Evolutionary conservation across 495 filamentous ascomycete genomes (phyloP).

Genomic region (Chaetomium fimeti): DNA sequence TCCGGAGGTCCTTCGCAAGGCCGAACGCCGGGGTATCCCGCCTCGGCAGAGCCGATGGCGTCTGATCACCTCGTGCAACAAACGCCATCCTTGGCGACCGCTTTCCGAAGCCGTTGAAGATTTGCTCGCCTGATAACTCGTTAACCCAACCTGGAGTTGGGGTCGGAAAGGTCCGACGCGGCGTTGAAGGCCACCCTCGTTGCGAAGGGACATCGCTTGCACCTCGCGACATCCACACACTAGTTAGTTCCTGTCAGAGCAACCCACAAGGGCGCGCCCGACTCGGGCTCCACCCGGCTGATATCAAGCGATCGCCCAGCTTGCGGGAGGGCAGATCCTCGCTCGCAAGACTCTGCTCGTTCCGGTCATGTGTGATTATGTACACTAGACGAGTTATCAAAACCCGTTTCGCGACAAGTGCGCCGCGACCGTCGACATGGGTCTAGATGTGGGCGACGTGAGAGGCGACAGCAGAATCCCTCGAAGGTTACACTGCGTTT

Average conservation of each 20-base stretch:
- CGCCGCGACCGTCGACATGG: neutral
- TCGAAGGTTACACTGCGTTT: constrained; percentile 11
- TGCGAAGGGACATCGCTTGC: no score
- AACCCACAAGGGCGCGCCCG: no score
- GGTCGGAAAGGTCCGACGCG: neutral
- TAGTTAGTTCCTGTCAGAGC: no score
- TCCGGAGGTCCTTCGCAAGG: neutral
- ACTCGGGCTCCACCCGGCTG: neutral
- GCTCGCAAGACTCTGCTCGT: neutral
- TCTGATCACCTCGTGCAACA: constrained; percentile 21
- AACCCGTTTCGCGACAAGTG: neutral
- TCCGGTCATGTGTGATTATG: neutral
- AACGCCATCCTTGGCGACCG: constrained; percentile 3
- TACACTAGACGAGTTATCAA: no score
- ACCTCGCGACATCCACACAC: no score
- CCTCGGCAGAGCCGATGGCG: constrained; percentile 12
- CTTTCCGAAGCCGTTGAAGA: constrained; percentile 6
- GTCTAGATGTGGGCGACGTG: neutral
- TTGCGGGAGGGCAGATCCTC: neutral
- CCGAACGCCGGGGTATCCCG: neutral
- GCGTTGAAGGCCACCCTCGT: neutral
- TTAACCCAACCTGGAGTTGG: neutral
- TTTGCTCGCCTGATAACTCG: neutral
- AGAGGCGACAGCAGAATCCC: constrained; percentile 7
- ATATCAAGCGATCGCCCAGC: constrained; percentile 2